These are phyloP conservation scores for Thalassiosira sp. DNA, from an alignment of 352 stramenopile species.

Conservation along the genomic window DNA sequence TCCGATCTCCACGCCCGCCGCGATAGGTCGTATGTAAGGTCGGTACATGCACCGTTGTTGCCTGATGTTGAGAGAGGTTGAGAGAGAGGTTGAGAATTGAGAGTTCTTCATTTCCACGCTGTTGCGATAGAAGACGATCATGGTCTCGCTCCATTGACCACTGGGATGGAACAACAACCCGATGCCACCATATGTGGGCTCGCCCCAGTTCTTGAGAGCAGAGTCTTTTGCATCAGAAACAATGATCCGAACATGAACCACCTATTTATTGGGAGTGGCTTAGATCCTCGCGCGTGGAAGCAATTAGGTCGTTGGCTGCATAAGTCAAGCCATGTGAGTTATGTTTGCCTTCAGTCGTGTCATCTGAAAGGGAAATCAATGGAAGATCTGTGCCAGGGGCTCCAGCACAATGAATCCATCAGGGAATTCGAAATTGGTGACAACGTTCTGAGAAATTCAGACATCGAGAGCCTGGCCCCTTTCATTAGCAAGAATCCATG, in stretches of 20 bases:
- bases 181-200: background rate
- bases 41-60: too few species aligned
- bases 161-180: too few species aligned
- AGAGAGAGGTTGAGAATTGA: too few species aligned
- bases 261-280: background rate
- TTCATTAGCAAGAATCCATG: slow-evolving; percentile 3
- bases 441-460: background rate
- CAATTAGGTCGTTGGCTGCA: background rate
- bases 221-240: background rate
- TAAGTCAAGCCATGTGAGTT: background rate
- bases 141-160: too few species aligned
- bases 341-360: background rate
- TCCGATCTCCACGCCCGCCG: too few species aligned
- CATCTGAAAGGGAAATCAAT: slow-evolving; percentile 6
- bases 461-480: slow-evolving; percentile 1
- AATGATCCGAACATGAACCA: slow-evolving; percentile 10
- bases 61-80: too few species aligned
- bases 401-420: slow-evolving; percentile 4
- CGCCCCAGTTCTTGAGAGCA: background rate
- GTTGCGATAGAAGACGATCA: too few species aligned
- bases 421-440: slow-evolving; percentile 1
- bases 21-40: too few species aligned
- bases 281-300: slow-evolving; percentile 3
- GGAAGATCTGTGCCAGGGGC: background rate
- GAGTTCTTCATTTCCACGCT: too few species aligned